Evolutionary conservation across 768 basidiomycete species (phyloP), one percentile per base, ranked within the genome.

Genomic region (Clavaria fumosa): DNA sequence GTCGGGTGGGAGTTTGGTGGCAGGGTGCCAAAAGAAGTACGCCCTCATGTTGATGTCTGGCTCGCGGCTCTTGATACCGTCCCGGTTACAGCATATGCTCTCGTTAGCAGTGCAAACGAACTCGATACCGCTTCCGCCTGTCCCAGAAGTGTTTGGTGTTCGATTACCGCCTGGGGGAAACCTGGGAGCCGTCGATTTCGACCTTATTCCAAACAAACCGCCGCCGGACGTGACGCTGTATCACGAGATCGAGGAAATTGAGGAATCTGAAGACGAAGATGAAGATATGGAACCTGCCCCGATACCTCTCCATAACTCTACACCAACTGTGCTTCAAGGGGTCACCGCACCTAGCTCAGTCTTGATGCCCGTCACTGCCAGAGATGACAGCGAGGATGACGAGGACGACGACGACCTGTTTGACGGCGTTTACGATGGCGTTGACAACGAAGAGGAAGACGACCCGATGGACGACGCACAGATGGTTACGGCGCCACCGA

Each of bases 1-100:
- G 86, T 89, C 3, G 86, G 85, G 30, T 89, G 86, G 86, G 86
- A 89, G 55, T 81, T 86, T 53, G 85, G 84, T 17, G 85, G 86
- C 4, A 68, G 84, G 26, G 73, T 89, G 20, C 85, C 85, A 3
- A 88, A 88, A 59, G 85, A 89, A 72, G 85, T 88, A 40, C 20
- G 62, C 55, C 39, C 40, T 31, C 21, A 22, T 35, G 11, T n/a
- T 18, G 4, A 22, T 27, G 11, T 40, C 18, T n/a, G 10, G 22
- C 24, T 9, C n/a, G 4, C 2, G 11, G 32, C 27, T 36, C 17
- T 10, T 26, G 17, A 22, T 22, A 34, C 35, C 32, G 22, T 41
- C 18, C 31, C 37, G 32, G 19, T 15, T 45, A 40, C 50, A 89
- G 85, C 78, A 84, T 51, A 62, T 76, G 6, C 69, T 78, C 34